Conservation (phyloP, 2,329 filamentous ascomycete genomes). For the Graphilbum ipis-grandicollis region DNA sequence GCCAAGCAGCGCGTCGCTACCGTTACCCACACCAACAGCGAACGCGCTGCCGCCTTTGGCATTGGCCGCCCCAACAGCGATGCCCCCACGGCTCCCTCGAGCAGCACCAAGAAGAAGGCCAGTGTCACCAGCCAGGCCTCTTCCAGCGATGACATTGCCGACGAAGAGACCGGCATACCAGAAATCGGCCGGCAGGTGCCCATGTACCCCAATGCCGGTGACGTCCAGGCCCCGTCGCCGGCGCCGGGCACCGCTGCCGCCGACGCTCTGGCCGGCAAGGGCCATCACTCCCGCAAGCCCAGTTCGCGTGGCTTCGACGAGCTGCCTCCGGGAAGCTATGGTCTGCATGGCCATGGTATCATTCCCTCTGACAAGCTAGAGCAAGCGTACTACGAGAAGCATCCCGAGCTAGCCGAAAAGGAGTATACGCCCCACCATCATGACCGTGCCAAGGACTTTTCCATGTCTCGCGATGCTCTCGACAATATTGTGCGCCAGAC, state of each 20-base stretch:
- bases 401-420: slow-evolving; percentile 65
- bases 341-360: slow-evolving; percentile 74
- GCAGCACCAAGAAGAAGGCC: slow-evolving; percentile 43
- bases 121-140: slow-evolving; percentile 34
- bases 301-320: slow-evolving; percentile 55
- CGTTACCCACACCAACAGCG: slow-evolving; percentile 85
- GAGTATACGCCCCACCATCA: slow-evolving; percentile 43
- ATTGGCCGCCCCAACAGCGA: slow-evolving; percentile 52
- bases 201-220: slow-evolving; percentile 81
- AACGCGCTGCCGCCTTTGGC: slow-evolving; percentile 67
- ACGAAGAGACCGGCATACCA: slow-evolving; percentile 78
- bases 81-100: slow-evolving; percentile 23
- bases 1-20: slow-evolving; percentile 69
- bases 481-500: slow-evolving; percentile 77
- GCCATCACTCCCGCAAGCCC: slow-evolving; percentile 52
- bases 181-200: slow-evolving; percentile 86
- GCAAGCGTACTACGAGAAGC: slow-evolving; percentile 82
- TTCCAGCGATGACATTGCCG: slow-evolving; percentile 34
- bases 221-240: slow-evolving; percentile 89
- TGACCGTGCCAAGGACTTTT: slow-evolving; percentile 51
- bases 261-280: slow-evolving; percentile 13
- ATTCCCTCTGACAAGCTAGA: slow-evolving; percentile 66
- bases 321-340: slow-evolving; percentile 75
- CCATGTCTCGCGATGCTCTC: slow-evolving; percentile 75
- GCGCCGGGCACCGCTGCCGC: slow-evolving; percentile 30